Evolutionary conservation across 257 asterid genomes (phyloP).

Genomic region (Solanum neorickii): DNA sequence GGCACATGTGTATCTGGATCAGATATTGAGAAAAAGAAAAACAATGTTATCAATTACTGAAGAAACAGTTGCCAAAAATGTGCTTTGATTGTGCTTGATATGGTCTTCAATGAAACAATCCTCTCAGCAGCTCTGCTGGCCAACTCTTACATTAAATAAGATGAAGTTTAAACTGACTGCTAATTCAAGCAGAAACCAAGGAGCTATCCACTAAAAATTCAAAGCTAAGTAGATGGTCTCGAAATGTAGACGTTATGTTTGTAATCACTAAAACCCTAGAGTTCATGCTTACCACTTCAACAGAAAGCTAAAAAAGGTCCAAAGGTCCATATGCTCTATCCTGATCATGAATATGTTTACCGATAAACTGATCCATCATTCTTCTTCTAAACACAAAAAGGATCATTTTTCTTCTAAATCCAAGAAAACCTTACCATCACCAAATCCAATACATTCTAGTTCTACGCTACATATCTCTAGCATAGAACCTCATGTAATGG

Average conservation of each 20-base stretch:
- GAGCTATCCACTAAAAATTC: background rate
- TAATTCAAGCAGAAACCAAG: constrained; percentile 50
- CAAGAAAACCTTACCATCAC: background rate
- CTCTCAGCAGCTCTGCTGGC: constrained; percentile 76
- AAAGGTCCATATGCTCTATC: background rate
- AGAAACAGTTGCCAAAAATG: background rate
- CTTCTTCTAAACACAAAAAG: background rate
- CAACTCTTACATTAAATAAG: constrained; percentile 82
- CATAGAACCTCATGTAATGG: background rate
- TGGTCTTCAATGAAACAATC: background rate
- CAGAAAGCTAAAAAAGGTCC: background rate
- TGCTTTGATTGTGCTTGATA: background rate
- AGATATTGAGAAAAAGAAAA: background rate
- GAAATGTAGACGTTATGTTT: background rate
- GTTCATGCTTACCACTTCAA: background rate
- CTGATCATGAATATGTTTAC: background rate
- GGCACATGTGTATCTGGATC: constrained; percentile 41
- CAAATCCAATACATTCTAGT: background rate
- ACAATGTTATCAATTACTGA: background rate
- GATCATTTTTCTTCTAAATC: background rate
- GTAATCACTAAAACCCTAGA: background rate
- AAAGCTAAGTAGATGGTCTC: background rate
- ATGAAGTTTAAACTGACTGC: constrained; percentile 66
- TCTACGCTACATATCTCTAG: background rate
- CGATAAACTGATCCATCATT: background rate